A percentile compares a stretch with the other conserved stretches of the same genome.
phyloP scores from a whole-genome alignment of 192 early-diverging fungal genomes.

The Coemansia sp. region DNA sequence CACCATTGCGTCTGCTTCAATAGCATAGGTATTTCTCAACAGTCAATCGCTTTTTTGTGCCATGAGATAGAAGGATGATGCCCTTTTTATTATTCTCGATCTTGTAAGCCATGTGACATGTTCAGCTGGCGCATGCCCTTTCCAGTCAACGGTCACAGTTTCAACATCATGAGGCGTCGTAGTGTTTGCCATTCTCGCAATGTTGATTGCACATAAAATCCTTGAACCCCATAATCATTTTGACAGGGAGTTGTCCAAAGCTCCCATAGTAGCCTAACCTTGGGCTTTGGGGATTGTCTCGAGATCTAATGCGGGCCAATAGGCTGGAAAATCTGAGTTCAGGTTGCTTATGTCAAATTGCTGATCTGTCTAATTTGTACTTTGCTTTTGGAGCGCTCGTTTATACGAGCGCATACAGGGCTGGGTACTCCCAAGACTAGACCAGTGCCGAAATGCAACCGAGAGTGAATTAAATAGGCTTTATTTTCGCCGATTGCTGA shows the following conservation, averaged over 20 bases:
- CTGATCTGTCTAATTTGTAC: conserved; percentile 22
- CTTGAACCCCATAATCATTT: too few species aligned
- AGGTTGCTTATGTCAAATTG: conserved; percentile 50
- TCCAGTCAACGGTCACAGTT: not conserved
- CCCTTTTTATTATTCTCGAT: not conserved
- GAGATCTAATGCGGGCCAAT: not conserved
- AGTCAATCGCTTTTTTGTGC: not conserved
- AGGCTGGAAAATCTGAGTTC: not conserved
- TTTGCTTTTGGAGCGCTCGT: conserved; percentile 29
- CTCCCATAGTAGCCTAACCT: not conserved
- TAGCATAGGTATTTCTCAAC: not conserved
- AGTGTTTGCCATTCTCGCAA: not conserved
- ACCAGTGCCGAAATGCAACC: conserved; percentile 49
- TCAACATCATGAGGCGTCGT: not conserved
- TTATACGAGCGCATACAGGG: conserved; percentile 35
- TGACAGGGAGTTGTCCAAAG: too few species aligned
- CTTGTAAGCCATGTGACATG: not conserved
- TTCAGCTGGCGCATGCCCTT: not conserved
- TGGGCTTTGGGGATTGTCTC: not conserved
- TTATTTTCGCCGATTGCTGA: conserved; percentile 25
- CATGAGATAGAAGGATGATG: not conserved
- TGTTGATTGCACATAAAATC: not conserved
- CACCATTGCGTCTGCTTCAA: not conserved
- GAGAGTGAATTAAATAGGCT: conserved; percentile 20
- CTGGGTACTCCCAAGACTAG: conserved; percentile 18